Percentiles rank a stretch among this genome's conserved stretches.
Conservation (phyloP, 768 basidiomycete species). For the Lactifluus pinguis region DNA sequence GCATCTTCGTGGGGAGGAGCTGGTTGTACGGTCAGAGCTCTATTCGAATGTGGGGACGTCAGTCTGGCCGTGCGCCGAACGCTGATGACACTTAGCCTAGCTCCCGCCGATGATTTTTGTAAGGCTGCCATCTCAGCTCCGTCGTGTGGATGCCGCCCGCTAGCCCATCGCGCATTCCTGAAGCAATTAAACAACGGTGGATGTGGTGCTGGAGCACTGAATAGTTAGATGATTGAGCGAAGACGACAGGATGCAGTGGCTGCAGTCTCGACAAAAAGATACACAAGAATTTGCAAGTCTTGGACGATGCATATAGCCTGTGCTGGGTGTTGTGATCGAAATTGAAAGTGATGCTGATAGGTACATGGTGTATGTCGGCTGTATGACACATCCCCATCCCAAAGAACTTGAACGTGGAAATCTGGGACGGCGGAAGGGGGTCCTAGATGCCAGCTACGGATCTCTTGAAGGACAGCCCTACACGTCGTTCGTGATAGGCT, state of each 20-base stretch:
- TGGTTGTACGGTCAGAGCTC: neutral
- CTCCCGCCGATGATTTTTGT: neutral
- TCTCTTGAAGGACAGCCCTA: neutral
- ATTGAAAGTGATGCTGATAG: neutral
- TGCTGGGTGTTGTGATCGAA: too few relatives aligned
- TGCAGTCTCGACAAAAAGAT: too few relatives aligned
- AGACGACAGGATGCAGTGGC: too few relatives aligned
- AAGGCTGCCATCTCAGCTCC: neutral
- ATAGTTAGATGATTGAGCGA: too few relatives aligned
- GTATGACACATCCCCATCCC: neutral
- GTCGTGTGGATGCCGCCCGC: neutral
- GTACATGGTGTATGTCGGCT: neutral
- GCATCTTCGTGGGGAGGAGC: constrained; percentile 1
- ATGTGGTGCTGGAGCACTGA: neutral
- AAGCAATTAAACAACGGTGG: too few relatives aligned
- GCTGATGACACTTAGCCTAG: neutral
- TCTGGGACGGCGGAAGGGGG: neutral
- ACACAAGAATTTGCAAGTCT: too few relatives aligned
- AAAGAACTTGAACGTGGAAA: too few relatives aligned
- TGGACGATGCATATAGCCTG: too few relatives aligned
- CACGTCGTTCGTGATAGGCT: neutral
- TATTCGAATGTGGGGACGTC: neutral
- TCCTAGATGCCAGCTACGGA: neutral
- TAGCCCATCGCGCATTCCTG: neutral
- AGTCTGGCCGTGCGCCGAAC: neutral